phyloP scores from a whole-genome alignment of 441 rosid genomes.

The Euphorbia celastroides region DNA sequence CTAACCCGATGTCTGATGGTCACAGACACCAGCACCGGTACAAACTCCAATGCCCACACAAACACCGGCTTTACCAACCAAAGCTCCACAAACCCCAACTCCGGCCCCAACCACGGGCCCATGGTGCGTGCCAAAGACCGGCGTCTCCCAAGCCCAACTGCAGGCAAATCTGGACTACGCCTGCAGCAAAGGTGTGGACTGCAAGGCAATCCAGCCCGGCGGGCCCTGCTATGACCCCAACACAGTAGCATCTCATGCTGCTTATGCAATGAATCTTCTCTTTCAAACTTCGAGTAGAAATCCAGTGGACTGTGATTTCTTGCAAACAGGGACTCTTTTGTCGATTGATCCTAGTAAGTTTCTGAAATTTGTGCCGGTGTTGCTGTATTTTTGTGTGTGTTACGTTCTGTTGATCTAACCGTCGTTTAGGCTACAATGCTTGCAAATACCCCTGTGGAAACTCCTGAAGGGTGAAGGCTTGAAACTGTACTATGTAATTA shows the following conservation, averaged over 20 bases:
- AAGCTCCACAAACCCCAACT: conserved; percentile 24
- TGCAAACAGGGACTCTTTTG: conserved; percentile 48
- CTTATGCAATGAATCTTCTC: conserved; percentile 68
- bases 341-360: conserved; percentile 59
- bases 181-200: conserved; percentile 56
- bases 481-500: background rate
- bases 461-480: conserved; percentile 15
- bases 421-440: conserved; percentile 29
- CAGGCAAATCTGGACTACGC: conserved; percentile 64
- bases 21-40: conserved; percentile 19
- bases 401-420: background rate
- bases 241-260: conserved; percentile 50
- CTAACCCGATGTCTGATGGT: background rate
- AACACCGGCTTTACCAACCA: conserved; percentile 17
- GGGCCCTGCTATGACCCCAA: conserved; percentile 71
- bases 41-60: conserved; percentile 31
- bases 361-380: background rate
- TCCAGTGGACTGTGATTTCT: conserved; percentile 57
- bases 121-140: conserved; percentile 65
- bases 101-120: conserved; percentile 30
- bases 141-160: conserved; percentile 44
- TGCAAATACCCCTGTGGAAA: conserved; percentile 40
- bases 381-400: background rate
- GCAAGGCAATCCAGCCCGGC: conserved; percentile 54
- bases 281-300: conserved; percentile 40